Conservation (phyloP, 1,284 basidiomycete species). For the Neotropicomus parvogracilis region DNA sequence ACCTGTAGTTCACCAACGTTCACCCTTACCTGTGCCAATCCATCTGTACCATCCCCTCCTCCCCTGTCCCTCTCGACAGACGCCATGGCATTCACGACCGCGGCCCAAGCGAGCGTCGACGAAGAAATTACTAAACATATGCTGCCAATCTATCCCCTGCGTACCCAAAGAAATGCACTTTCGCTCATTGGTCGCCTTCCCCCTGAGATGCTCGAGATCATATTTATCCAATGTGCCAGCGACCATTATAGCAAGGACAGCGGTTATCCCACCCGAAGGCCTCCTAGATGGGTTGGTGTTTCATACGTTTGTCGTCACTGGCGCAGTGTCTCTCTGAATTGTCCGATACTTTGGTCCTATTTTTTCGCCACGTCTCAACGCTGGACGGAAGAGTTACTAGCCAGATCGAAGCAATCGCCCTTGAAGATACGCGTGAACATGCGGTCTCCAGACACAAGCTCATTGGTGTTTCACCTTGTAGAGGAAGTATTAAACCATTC, state of each 20-base stretch:
- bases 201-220: slow-evolving; percentile 17
- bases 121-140: no score
- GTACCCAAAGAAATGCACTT: background rate
- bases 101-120: no score
- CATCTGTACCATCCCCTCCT: no score
- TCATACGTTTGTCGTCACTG: slow-evolving; percentile 22
- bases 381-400: slow-evolving; percentile 33
- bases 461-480: background rate
- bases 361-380: slow-evolving; percentile 18
- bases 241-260: background rate
- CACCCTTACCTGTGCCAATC: no score
- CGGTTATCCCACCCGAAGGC: no score
- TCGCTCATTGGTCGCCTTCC: slow-evolving; percentile 27
- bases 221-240: slow-evolving; percentile 16
- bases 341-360: slow-evolving; percentile 7
- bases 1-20: no score
- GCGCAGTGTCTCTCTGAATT: background rate
- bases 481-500: slow-evolving; percentile 15
- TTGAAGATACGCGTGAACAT: slow-evolving; percentile 20
- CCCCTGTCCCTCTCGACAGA: no score
- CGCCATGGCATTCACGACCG: no score
- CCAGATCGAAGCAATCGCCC: slow-evolving; percentile 32
- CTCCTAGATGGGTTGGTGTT: slow-evolving; percentile 20
- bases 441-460: background rate
- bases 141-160: background rate